Evolutionary conservation across 176 grass and related monocot species (phyloP), one percentile per base, ranked within the genome.

Genomic region (Oryza nivara): DNA sequence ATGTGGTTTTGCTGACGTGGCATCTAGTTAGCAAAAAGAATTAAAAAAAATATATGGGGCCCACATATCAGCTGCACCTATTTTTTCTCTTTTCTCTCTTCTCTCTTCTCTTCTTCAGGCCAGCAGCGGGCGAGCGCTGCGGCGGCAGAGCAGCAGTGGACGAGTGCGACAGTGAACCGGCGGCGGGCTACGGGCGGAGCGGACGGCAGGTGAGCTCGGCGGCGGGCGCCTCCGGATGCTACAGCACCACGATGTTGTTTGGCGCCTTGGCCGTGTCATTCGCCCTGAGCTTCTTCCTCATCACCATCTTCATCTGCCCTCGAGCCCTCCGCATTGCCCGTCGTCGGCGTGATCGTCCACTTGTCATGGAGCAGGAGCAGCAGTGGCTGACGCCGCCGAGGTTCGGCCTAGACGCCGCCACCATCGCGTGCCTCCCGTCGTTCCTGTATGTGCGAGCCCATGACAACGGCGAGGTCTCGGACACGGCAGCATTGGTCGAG

Each of bases 341-440:
- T 52, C 52, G 72, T 23, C 45, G 80, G 22, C 84, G 52, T 15
- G 64, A 58, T 35, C 20, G 26, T 1, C 13, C 32, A 28, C 28
- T 11, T 40, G 45, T 65, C 6, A 54, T n/a, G 17, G 46, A 40
- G 38, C 38, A 40, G n/a, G 19, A 0, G n/a, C 47, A 54, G 44
- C 19, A 32, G 43, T 75, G 2, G 30, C 81, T 1, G 26, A 30
- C 48, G 35, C 83, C 12, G 43, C 83, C 70, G 10, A 93, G 82
- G 65, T 60, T 22, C 17, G 94, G 94, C 52, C 91, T 96, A 63
- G 87, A 91, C 67, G 79, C 81, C 68, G 63, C 81, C 13, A 58
- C 83, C 81, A 96, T 96, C 84, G 86, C 89, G 28, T n/a, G 82
- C 65, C 34, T 96, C 20, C 89, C 94, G 11, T 80, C 82, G 11